Conservation (phyloP, 2,329 filamentous ascomycete genomes). For the Colletotrichum sp. region DNA sequence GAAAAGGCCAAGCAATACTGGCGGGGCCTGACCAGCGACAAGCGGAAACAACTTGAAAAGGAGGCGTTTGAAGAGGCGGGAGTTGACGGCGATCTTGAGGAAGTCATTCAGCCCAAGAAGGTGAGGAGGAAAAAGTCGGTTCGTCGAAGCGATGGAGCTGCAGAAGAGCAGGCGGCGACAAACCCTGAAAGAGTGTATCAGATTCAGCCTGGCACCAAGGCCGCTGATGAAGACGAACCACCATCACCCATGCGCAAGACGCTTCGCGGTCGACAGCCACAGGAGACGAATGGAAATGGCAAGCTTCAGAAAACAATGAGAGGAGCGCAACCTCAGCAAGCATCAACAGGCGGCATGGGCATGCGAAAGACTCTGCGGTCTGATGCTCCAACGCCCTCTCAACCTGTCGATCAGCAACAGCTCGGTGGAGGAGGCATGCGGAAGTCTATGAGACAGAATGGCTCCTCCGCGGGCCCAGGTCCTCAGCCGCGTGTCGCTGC, state of each 20-base stretch:
- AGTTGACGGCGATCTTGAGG: conserved; percentile 50
- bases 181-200: conserved; percentile 40
- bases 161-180: conserved; percentile 7
- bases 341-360: not conserved
- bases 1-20: conserved; percentile 72
- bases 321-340: conserved; percentile 28
- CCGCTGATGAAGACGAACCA: not conserved
- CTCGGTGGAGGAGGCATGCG: conserved; percentile 29
- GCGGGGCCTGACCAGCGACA: conserved; percentile 67
- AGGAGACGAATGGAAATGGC: conserved; percentile 6
- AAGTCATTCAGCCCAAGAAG: conserved; percentile 29
- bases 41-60: conserved; percentile 65
- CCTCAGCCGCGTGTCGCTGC: not conserved
- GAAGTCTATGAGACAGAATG: conserved; percentile 27
- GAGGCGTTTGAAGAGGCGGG: conserved; percentile 61
- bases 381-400: not conserved
- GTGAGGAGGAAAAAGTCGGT: conserved; percentile 38
- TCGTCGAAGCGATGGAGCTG: conserved; percentile 21
- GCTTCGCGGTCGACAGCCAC: conserved; percentile 4
- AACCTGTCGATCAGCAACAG: not conserved
- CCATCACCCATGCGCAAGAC: not conserved
- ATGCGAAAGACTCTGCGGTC: conserved; percentile 31
- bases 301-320: conserved; percentile 56
- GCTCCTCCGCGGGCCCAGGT: not conserved
- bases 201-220: conserved; percentile 38